phyloP scores from a whole-genome alignment of 495 filamentous ascomycete species.

The Daldinia caldariorum region DNA sequence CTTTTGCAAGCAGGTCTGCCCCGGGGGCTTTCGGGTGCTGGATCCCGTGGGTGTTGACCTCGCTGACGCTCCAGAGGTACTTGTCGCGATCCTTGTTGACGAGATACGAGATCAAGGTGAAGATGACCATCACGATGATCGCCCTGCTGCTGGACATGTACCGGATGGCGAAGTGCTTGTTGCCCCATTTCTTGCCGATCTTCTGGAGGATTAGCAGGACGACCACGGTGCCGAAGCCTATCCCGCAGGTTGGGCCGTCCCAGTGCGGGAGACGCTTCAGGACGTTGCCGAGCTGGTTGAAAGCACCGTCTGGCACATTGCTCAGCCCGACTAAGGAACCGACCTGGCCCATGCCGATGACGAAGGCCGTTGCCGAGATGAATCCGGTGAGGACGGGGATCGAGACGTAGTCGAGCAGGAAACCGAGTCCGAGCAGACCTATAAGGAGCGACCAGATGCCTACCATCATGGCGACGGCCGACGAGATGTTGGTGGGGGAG shows the following conservation, averaged over 20 bases:
- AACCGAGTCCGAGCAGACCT: slow-evolving; percentile 62
- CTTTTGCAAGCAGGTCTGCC: slow-evolving; percentile 49
- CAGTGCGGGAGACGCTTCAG: slow-evolving; percentile 53
- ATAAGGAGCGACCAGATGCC: slow-evolving; percentile 61
- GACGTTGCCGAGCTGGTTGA: slow-evolving; percentile 55
- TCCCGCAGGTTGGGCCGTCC: slow-evolving; percentile 55
- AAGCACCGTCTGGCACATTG: slow-evolving; percentile 53
- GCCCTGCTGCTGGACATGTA: slow-evolving; percentile 58
- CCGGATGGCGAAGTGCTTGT: slow-evolving; percentile 54
- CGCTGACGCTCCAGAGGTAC: slow-evolving; percentile 53
- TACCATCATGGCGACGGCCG: slow-evolving; percentile 61
- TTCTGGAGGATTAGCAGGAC: slow-evolving; percentile 57
- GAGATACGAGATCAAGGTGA: slow-evolving; percentile 58
- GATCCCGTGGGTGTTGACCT: slow-evolving; percentile 57
- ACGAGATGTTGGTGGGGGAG: slow-evolving; percentile 55
- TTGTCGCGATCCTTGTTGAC: slow-evolving; percentile 56
- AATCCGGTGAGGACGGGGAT: slow-evolving; percentile 61
- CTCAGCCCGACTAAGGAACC: slow-evolving; percentile 56
- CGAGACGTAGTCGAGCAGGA: slow-evolving; percentile 63
- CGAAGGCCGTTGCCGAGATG: slow-evolving; percentile 61
- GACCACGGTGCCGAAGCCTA: slow-evolving; percentile 58
- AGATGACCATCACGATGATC: slow-evolving; percentile 58
- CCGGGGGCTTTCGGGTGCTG: slow-evolving; percentile 51
- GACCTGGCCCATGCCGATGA: slow-evolving; percentile 60
- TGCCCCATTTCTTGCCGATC: slow-evolving; percentile 58